Evolutionary conservation across 2,329 filamentous ascomycete genomes (phyloP).

Genomic region (Aspergillus niger): DNA sequence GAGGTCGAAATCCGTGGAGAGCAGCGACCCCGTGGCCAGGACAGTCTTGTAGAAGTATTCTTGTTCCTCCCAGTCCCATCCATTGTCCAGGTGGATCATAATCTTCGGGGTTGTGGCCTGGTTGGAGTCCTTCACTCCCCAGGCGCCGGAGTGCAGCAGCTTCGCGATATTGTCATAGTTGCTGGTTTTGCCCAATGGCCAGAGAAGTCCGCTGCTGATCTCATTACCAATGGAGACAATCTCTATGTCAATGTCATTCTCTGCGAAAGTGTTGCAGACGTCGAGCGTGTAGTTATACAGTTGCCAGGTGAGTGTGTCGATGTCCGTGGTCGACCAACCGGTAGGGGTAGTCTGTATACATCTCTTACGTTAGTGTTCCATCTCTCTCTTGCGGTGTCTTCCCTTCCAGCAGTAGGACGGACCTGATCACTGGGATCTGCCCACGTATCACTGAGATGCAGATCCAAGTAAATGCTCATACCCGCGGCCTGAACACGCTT

Average conservation of each 20-base stretch:
- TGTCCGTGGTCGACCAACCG: constrained; percentile 62
- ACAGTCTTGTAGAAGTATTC: constrained; percentile 66
- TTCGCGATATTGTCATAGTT: constrained; percentile 63
- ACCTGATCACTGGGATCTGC: constrained; percentile 67
- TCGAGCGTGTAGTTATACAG: constrained; percentile 70
- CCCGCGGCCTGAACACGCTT: constrained; percentile 65
- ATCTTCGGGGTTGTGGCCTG: constrained; percentile 63
- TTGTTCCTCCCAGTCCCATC: constrained; percentile 70
- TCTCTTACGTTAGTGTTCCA: neutral
- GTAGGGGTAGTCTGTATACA: constrained; percentile 53
- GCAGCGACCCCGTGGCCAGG: constrained; percentile 54
- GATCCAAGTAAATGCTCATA: constrained; percentile 61
- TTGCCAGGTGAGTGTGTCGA: constrained; percentile 61
- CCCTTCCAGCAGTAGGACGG: constrained; percentile 6
- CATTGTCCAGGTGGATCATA: constrained; percentile 74
- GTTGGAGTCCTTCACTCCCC: constrained; percentile 65
- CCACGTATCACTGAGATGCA: constrained; percentile 72
- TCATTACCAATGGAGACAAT: constrained; percentile 75
- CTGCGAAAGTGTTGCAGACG: constrained; percentile 63
- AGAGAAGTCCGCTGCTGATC: constrained; percentile 67
- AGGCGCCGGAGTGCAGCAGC: constrained; percentile 65
- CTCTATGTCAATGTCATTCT: constrained; percentile 56
- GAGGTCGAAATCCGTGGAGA: constrained; percentile 63
- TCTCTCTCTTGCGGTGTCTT: neutral
- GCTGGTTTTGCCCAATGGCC: constrained; percentile 61